Conservation (phyloP, 1,284 basidiomycete genomes). For the Marasmius oreades region DNA sequence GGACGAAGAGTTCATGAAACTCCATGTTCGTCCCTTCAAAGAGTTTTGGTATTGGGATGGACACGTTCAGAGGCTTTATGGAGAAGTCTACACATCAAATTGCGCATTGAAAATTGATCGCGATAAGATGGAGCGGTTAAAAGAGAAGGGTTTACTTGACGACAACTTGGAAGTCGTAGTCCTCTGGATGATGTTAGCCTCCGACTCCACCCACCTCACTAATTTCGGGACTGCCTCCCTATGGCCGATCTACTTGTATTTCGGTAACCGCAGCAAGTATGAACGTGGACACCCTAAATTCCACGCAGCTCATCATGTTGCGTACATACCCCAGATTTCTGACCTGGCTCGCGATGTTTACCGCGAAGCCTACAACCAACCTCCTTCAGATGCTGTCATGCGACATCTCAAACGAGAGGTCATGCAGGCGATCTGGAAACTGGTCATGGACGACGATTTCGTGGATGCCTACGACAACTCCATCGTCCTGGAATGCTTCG, state of each 20-base stretch:
- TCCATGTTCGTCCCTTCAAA: conserved; percentile 16
- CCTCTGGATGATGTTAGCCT: conserved; percentile 23
- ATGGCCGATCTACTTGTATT: conserved; percentile 28
- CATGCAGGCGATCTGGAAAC: conserved; percentile 23
- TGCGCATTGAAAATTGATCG: conserved; percentile 13
- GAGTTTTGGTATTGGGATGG: conserved; percentile 15
- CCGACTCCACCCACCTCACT: conserved; percentile 20
- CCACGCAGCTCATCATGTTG: conserved; percentile 25
- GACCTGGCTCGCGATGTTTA: conserved; percentile 21
- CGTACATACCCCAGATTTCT: conserved; percentile 28
- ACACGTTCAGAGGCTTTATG: conserved; percentile 15
- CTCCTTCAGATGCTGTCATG: conserved; percentile 10
- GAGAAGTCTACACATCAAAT: conserved; percentile 20
- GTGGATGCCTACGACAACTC: conserved; percentile 25
- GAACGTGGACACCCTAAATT: conserved; percentile 8
- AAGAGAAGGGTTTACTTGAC: conserved; percentile 4
- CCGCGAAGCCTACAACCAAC: conserved; percentile 4
- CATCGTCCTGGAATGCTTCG: conserved; percentile 19
- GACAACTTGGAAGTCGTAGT: conserved; percentile 21
- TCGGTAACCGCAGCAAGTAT: conserved; percentile 26
- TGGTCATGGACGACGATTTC: conserved; percentile 27
- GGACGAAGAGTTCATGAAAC: too few relatives aligned
- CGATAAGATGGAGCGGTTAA: conserved; percentile 12
- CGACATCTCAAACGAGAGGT: conserved; percentile 25
- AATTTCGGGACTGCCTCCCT: conserved; percentile 23